phyloP scores from a whole-genome alignment of 257 asterid genomes.

The Verbena officinalis region DNA sequence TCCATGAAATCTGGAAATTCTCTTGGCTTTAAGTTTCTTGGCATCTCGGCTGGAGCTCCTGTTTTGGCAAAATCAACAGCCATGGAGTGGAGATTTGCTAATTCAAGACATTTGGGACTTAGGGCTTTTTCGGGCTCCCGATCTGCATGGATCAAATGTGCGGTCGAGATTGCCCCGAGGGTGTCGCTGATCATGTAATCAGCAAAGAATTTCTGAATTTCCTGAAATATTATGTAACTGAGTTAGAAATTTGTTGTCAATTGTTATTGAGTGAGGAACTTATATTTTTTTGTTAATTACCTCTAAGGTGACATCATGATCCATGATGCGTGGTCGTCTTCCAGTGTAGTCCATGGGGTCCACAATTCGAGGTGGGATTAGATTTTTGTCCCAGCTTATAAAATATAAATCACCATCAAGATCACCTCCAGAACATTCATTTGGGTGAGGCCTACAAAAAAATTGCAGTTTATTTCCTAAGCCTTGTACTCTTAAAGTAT shows the following conservation, averaged over 20 bases:
- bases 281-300: constrained; percentile 39
- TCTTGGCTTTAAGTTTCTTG: constrained; percentile 62
- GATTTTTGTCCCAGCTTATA: constrained; percentile 83
- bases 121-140: constrained; percentile 82
- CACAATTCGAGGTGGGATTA: constrained; percentile 69
- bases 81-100: constrained; percentile 92
- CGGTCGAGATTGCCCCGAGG: constrained; percentile 83
- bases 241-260: constrained; percentile 5
- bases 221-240: constrained; percentile 50
- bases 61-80: constrained; percentile 97
- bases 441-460: constrained; percentile 90
- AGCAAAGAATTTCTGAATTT: constrained; percentile 83
- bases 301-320: constrained; percentile 85
- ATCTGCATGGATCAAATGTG: constrained; percentile 89
- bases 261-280: constrained; percentile 17
- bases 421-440: constrained; percentile 98
- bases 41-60: constrained; percentile 98
- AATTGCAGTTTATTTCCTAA: constrained; percentile 8
- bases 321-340: constrained; percentile 76
- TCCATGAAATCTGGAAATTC: constrained; percentile 96
- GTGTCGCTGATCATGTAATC: constrained; percentile 89
- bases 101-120: constrained; percentile 75
- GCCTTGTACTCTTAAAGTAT: not conserved
- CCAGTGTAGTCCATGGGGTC: constrained; percentile 96
- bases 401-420: constrained; percentile 95